These are phyloP conservation scores for Roridomyces roridus DNA, from an alignment of 768 basidiomycete species.

Conservation along the genomic window DNA sequence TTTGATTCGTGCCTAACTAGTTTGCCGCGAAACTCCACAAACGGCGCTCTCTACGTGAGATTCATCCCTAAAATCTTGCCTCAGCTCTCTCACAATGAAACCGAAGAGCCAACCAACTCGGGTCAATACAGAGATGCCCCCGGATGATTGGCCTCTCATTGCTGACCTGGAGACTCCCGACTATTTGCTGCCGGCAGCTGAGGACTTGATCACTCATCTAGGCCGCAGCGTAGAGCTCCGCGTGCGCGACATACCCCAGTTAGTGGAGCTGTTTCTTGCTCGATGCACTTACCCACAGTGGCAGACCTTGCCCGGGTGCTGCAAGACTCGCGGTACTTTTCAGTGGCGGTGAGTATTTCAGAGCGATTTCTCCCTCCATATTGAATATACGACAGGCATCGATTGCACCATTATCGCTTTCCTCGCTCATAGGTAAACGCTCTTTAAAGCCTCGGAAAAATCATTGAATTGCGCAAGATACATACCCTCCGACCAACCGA, in stretches of 20 bases:
- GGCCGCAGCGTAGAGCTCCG: slow-evolving; percentile 71
- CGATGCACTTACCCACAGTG: not conserved
- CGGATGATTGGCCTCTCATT: slow-evolving; percentile 43
- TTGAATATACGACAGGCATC: slow-evolving; percentile 58
- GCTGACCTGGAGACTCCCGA: slow-evolving; percentile 48
- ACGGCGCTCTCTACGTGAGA: slow-evolving; percentile 12
- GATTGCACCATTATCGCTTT: slow-evolving; percentile 88
- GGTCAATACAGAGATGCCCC: slow-evolving; percentile 57
- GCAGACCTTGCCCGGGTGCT: slow-evolving; percentile 35
- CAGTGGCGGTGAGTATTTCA: slow-evolving; percentile 58
- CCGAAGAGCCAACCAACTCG: slow-evolving; percentile 48
- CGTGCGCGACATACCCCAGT: slow-evolving; percentile 71
- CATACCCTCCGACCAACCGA: slow-evolving; percentile 76
- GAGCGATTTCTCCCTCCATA: not conserved
- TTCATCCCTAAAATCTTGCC: not conserved
- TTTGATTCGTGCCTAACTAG: slow-evolving; percentile 17
- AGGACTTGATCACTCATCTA: slow-evolving; percentile 59
- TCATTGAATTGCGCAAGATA: slow-evolving; percentile 51
- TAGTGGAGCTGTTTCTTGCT: slow-evolving; percentile 31
- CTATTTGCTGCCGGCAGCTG: slow-evolving; percentile 48
- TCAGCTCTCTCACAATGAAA: not conserved
- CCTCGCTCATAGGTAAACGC: slow-evolving; percentile 72
- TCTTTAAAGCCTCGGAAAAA: not conserved
- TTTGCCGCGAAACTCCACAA: slow-evolving; percentile 11
- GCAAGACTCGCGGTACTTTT: slow-evolving; percentile 86